A percentile compares a stretch with the other conserved stretches of the same genome.
These are phyloP conservation scores for Senna tora DNA, from an alignment of 306 rosid species.

Conservation along the genomic window DNA sequence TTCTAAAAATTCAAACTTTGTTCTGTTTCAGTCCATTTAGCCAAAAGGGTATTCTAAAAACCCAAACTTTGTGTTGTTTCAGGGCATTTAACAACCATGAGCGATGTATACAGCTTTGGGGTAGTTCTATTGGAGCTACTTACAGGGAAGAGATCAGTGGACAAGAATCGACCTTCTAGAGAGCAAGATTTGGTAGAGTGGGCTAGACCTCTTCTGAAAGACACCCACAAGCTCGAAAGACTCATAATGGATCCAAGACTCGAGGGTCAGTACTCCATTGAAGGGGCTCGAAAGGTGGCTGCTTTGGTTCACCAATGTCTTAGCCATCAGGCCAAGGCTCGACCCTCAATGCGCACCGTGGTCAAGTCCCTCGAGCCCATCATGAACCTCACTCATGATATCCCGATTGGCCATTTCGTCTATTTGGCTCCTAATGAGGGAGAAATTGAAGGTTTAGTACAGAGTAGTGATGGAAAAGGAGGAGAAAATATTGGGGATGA, in stretches of 20 bases:
- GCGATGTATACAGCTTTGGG: slow-evolving; percentile 65
- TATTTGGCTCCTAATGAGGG: slow-evolving; percentile 48
- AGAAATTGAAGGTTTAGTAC: not conserved
- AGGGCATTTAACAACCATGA: slow-evolving; percentile 66
- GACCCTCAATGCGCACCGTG: slow-evolving; percentile 61
- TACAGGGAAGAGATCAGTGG: slow-evolving; percentile 57
- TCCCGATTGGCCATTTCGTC: slow-evolving; percentile 52
- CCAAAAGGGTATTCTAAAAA: not conserved
- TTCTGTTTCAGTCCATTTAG: too few species aligned
- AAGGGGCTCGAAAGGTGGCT: slow-evolving; percentile 56
- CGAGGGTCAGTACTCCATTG: slow-evolving; percentile 60
- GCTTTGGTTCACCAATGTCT: slow-evolving; percentile 61
- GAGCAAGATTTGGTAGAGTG: slow-evolving; percentile 62
- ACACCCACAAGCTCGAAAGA: slow-evolving; percentile 52
- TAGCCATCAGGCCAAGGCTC: slow-evolving; percentile 51
- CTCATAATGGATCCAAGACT: slow-evolving; percentile 67
- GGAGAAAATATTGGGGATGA: not conserved
- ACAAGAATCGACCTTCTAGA: slow-evolving; percentile 47
- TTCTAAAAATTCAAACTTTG: too few species aligned
- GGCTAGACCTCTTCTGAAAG: slow-evolving; percentile 62
- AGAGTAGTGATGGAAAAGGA: not conserved
- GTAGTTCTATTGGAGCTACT: slow-evolving; percentile 68
- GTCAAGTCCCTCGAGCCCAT: slow-evolving; percentile 58
- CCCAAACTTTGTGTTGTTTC: not conserved
- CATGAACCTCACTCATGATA: slow-evolving; percentile 45